Conservation (phyloP, 2,329 filamentous ascomycete genomes). For the Acrocalymma vagum region DNA sequence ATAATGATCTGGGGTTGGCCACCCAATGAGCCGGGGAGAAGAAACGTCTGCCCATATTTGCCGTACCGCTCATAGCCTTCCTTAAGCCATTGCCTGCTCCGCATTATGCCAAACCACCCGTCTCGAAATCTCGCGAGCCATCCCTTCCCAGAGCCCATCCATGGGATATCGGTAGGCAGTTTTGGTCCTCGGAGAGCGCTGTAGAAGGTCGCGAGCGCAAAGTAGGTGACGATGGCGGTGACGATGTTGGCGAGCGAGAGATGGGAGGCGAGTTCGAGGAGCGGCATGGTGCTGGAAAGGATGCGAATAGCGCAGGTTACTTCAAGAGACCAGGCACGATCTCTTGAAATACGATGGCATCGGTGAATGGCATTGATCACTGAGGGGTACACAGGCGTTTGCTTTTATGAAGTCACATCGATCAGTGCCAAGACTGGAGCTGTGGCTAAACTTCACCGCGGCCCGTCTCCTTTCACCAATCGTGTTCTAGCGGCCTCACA, state of each 20-base stretch:
- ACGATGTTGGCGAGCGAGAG: constrained; percentile 10
- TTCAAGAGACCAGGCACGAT: no score
- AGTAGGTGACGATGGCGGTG: constrained; percentile 27
- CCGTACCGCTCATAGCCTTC: constrained; percentile 33
- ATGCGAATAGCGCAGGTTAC: no score
- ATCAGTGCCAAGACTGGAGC: no score
- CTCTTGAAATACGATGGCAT: no score
- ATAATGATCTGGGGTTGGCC: constrained; percentile 41
- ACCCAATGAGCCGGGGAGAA: constrained; percentile 34
- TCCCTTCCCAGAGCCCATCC: constrained; percentile 34
- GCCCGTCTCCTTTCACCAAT: no score
- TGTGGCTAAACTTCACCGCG: no score
- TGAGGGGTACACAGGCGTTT: no score
- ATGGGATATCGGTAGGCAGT: constrained; percentile 28
- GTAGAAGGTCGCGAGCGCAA: constrained; percentile 18
- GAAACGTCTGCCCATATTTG: constrained; percentile 32
- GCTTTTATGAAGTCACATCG: no score
- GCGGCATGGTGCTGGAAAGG: no score
- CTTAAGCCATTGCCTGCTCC: constrained; percentile 31
- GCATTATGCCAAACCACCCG: constrained; percentile 21
- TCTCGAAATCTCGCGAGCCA: constrained; percentile 28
- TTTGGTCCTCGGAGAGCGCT: constrained; percentile 20
- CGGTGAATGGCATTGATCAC: no score
- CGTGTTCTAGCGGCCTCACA: no score
- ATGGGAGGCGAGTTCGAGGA: no score